Evolutionary conservation across 176 grass and related monocot species (phyloP), one percentile per base, ranked within the genome.

Genomic region (Musa schizocarpa): DNA sequence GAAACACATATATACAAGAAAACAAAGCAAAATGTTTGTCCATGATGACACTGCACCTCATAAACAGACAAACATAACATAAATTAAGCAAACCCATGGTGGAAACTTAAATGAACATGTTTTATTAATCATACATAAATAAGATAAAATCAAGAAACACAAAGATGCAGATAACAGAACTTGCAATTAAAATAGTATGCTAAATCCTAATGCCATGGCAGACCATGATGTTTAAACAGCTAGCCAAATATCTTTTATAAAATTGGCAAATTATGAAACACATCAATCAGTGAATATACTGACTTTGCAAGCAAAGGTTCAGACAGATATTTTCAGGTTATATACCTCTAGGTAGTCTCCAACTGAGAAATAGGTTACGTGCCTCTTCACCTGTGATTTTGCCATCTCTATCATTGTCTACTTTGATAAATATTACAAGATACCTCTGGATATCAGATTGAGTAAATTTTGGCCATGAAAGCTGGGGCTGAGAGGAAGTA

Each of bases 311-410:
- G 59, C 34, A 10, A 55, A 59, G 57, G 51, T 48, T 10, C 17
- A 43, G 43, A 68, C 8, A 43, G 13, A 11, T 4, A 50, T 50
- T 21, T 70, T 52, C 68, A 51, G 67, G 34, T 16, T 50, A 77
- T 43, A 51, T 87, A 99, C 96, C 96, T 99, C 96, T 99, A 64
- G 90, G 86, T 63, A 99, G 81, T 83, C 87, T 89, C 96, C 96
- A 99, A 85, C 96, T 99, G 65, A 99, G 86, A 79, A 99, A 99
- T 69, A 99, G 84, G 89, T 94, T 99, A 43, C 84, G 89, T 79
- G 96, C 96, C 78, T 99, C 88, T 84, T 88, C 88, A 73, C 96
- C 96, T 56, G 81, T 86, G 74, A 99, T 99, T 79, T 94, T 99
- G 17, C 96, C 96, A 87, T 99, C 96, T 89, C 91, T 89, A 77